Conservation (phyloP, 139 green algal genomes). For the Monoraphidium neglectum region DNA sequence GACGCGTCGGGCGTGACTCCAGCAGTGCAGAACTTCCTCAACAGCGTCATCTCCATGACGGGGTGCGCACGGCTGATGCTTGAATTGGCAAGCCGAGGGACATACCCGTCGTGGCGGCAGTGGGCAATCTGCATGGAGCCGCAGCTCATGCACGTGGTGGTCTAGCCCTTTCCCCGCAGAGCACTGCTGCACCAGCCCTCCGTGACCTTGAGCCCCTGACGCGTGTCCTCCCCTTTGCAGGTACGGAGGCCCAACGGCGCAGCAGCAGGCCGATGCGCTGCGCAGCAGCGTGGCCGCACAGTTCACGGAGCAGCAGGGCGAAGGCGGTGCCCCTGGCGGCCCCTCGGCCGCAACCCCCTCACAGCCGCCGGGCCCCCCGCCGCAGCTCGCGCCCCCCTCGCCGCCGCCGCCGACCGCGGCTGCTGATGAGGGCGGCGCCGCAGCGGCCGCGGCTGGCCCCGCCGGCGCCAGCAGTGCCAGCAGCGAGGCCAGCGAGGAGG, state of each 20-base stretch:
- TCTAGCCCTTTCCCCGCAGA: too few species aligned
- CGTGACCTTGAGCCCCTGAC: too few species aligned
- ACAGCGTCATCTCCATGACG: constrained; percentile 62
- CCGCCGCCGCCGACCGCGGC: neutral
- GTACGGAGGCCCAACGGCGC: constrained; percentile 10
- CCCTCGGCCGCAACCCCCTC: too few species aligned
- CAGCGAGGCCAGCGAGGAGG: neutral
- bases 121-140: too few species aligned
- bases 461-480: neutral
- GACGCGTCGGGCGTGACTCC: constrained; percentile 21
- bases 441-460: neutral
- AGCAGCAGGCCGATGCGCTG: constrained; percentile 24
- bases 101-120: too few species aligned
- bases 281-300: neutral
- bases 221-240: neutral
- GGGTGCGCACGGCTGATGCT: too few species aligned
- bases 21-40: constrained; percentile 80
- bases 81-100: too few species aligned
- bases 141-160: too few species aligned
- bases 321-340: neutral
- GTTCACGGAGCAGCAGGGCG: neutral
- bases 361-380: too few species aligned
- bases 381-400: neutral
- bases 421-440: neutral
- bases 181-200: too few species aligned